phyloP scores from a whole-genome alignment of 768 basidiomycete species.

The Krasilnikovozyma curviuscula region DNA sequence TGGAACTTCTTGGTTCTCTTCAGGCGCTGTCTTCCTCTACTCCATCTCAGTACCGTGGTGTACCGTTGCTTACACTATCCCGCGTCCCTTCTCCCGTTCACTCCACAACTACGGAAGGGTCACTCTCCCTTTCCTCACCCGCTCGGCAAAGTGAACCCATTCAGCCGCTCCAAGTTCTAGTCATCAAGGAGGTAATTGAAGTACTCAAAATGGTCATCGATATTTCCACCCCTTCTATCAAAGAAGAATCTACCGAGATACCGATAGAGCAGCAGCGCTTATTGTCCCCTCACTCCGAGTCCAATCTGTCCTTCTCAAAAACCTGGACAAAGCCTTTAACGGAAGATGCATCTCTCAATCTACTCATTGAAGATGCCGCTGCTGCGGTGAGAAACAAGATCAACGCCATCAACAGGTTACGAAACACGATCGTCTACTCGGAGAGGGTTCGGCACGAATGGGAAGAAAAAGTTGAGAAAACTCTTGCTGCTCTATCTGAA shows the following conservation, averaged over 20 bases:
- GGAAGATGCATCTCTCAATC: slow-evolving; percentile 63
- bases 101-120: too few species aligned
- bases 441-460: slow-evolving; percentile 96
- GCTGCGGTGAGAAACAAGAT: slow-evolving; percentile 80
- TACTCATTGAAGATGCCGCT: slow-evolving; percentile 72
- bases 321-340: slow-evolving; percentile 71
- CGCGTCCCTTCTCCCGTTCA: not conserved
- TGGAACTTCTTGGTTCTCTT: not conserved
- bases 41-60: slow-evolving; percentile 55
- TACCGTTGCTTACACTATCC: slow-evolving; percentile 45
- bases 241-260: slow-evolving; percentile 64
- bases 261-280: slow-evolving; percentile 83
- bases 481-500: slow-evolving; percentile 26
- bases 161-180: slow-evolving; percentile 31
- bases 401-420: slow-evolving; percentile 84
- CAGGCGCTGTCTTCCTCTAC: slow-evolving; percentile 22
- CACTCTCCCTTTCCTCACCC: slow-evolving; percentile 4
- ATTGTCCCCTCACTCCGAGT: slow-evolving; percentile 72
- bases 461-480: slow-evolving; percentile 67
- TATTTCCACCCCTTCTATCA: slow-evolving; percentile 67
- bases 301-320: slow-evolving; percentile 61
- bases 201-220: slow-evolving; percentile 60
- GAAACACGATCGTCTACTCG: slow-evolving; percentile 88
- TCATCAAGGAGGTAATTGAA: slow-evolving; percentile 73
- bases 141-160: slow-evolving; percentile 4